These are phyloP conservation scores for Vanrija humicola DNA, from an alignment of 1,284 basidiomycete species.

Conservation along the genomic window DNA sequence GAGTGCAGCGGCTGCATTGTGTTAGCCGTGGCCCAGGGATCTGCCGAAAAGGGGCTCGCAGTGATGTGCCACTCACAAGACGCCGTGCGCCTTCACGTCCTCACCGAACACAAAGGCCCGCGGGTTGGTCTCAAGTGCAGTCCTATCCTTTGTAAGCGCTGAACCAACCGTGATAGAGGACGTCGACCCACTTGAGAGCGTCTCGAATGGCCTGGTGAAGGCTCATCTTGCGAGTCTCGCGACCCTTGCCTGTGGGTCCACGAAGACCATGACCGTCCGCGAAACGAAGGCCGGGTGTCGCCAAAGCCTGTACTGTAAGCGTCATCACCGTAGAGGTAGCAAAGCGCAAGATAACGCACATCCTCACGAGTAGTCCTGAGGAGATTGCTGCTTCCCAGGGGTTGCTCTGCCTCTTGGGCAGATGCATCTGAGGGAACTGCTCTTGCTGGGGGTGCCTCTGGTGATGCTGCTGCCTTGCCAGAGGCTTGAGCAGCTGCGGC, in stretches of 20 bases:
- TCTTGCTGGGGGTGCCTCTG: too few species aligned
- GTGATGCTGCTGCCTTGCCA: too few species aligned
- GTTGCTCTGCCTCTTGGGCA: constrained; percentile 25
- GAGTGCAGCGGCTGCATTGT: constrained; percentile 30
- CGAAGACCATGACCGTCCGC: constrained; percentile 58
- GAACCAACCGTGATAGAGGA: neutral
- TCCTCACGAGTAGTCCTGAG: constrained; percentile 22
- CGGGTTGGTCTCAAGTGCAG: constrained; percentile 77
- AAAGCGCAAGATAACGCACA: constrained; percentile 12
- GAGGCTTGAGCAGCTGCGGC: too few species aligned
- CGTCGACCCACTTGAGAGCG: constrained; percentile 56
- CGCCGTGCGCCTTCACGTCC: constrained; percentile 89
- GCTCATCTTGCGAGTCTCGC: constrained; percentile 86
- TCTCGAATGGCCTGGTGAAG: constrained; percentile 84
- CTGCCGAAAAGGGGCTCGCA: neutral
- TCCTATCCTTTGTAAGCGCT: constrained; percentile 52
- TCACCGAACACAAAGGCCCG: constrained; percentile 87
- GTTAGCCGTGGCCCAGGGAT: neutral
- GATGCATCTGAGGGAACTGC: constrained; percentile 1
- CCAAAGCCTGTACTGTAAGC: constrained; percentile 53
- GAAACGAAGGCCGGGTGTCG: constrained; percentile 68
- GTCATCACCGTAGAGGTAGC: neutral
- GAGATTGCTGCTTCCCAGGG: constrained; percentile 33
- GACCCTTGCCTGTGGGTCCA: constrained; percentile 59
- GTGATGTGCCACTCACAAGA: constrained; percentile 73